Evolutionary conservation across 148 eudicot species (phyloP), one percentile per base, ranked within the genome.

Genomic region (Cornus controversa): DNA sequence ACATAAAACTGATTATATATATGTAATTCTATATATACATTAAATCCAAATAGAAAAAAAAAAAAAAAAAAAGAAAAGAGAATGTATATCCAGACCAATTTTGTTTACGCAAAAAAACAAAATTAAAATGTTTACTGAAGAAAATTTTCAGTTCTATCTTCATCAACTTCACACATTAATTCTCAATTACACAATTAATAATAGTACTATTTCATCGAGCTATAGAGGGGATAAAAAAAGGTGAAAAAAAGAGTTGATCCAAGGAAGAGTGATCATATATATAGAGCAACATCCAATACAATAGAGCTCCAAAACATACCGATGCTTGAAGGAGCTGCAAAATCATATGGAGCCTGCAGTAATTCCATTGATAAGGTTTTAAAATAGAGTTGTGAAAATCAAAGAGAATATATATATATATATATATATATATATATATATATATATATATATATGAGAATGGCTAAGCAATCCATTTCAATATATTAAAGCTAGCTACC

Each of bases 141-240:
- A n/a, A n/a, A n/a, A n/a, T n/a, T n/a, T n/a, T n/a, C n/a, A 34
- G 57, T 25, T 73, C 69, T 22, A 26, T 24, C 67, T 36, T 37
- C 69, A 74, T 40, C 69, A 74, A 74, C 54, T 62, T 74, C 77
- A 64, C 29, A 54, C 69, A 74, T 25, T 64, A 74, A 64, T 74
- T 26, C 20, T 70, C 60, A 42, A 24, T 70, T 70, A 66, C 22
- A 75, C 62, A 75, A 75, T 26, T 66, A 22, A 22, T 10, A 26
- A 63, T 37, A 37, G 36, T 37, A n/a, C n/a, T n/a, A 29, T 25
- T 74, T 40, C 6, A 74, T 31, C 77, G 0, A 54, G 16, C 1
- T 63, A 65, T 40, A 25, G 15, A 20, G 11, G 1, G 10, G 18
- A 13, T 18, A 2, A 34, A 23, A 74, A 42, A 75, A 15, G 26